phyloP scores from a whole-genome alignment of 73 alveolate species.

The Paramecium bursaria region DNA sequence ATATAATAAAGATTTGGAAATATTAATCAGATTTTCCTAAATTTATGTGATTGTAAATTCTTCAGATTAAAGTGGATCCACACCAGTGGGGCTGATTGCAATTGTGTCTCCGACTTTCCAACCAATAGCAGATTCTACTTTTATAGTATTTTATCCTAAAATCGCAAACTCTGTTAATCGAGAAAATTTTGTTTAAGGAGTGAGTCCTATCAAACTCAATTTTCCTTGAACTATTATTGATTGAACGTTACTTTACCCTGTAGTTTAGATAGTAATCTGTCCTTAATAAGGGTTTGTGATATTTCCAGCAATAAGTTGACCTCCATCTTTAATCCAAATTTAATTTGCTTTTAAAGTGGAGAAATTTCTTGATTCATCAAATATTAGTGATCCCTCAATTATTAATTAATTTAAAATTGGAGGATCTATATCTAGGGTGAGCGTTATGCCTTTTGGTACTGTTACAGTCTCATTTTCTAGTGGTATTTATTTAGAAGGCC shows the following conservation, averaged over 20 bases:
- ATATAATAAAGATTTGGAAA: slow-evolving; percentile 4
- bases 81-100: slow-evolving; percentile 36
- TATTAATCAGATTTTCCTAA: not conserved
- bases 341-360: slow-evolving; percentile 44
- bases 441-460: not conserved
- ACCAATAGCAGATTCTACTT: not conserved
- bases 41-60: not conserved
- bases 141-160: slow-evolving; percentile 49
- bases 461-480: slow-evolving; percentile 41
- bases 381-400: slow-evolving; percentile 42
- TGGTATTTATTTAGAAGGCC: slow-evolving; percentile 22
- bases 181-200: slow-evolving; percentile 58
- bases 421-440: slow-evolving; percentile 43
- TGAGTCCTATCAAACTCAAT: slow-evolving; percentile 39
- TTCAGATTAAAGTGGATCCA: slow-evolving; percentile 35
- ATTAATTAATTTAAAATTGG: slow-evolving; percentile 21
- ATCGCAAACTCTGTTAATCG: slow-evolving; percentile 58
- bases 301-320: slow-evolving; percentile 60
- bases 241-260: too few relatives aligned
- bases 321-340: slow-evolving; percentile 65
- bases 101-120: slow-evolving; percentile 15
- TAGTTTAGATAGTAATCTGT: not conserved
- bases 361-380: slow-evolving; percentile 35
- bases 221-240: slow-evolving; percentile 56
- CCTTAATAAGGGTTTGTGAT: slow-evolving; percentile 59